Base-by-base conservation (phyloP, 2,329 filamentous ascomycete genomes). In the Aspergillus pseudonomiae region DNA sequence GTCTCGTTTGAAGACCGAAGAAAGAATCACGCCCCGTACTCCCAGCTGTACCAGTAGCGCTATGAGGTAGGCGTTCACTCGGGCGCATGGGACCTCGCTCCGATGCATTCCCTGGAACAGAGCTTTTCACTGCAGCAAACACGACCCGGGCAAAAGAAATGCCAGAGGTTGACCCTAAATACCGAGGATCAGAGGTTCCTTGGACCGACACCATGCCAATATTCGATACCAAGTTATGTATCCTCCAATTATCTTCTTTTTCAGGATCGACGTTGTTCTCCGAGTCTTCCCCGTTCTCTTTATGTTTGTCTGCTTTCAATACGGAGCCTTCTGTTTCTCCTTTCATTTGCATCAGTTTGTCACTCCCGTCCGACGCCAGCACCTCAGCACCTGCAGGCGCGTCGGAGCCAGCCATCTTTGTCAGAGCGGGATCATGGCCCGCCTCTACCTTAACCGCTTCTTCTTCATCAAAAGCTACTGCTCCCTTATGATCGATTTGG, bases 141-240 rank as follows among this genome's bases (percentile, higher is more conserved):
- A 98, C 94, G 14, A 98, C 93, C 62, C 93, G 87, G 6, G 94
- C 94, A 80, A 98, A 98, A 0, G 94, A 96, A 57, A 98, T 95
- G 19, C 94, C 94, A 2, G 93, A 94, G 1, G 92, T 91, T 0
- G 93, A 93, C 19, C 93, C 93, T 19, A 96, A 83, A 72, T 93
- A 93, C 66, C 92, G 87, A 2, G 91, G 89, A 76, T 95, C 92
- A 4, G 91, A 90, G 4, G 88, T 86, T 57, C 89, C 91, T 73
- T 92, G 90, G 28, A 93, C 90, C 28, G 91, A 92, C 24, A 92
- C 88, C 86, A 92, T 91, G 63, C 88, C 87, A 63, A 90, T 86
- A 74, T 91, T 90, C 30, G 86, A 89, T 21, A 90, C 87, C 39
- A 91, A 77, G 73, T 87, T 89, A 69, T 90, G 85, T 63, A 91